These are phyloP conservation scores for Butyriboletus appendiculatus DNA, from an alignment of 1,284 basidiomycete species.

Conservation along the genomic window DNA sequence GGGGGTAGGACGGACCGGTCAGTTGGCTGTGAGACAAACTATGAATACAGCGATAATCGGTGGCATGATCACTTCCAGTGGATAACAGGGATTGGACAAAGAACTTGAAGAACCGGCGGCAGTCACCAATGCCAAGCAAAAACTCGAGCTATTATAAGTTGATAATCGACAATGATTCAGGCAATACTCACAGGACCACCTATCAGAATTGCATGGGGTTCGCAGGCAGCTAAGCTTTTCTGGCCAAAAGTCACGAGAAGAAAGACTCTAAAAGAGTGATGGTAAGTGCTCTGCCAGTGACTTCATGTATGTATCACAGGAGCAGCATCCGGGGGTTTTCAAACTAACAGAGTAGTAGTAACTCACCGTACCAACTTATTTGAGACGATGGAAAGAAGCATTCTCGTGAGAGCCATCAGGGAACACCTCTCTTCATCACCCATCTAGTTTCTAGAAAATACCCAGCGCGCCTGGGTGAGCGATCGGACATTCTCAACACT, in stretches of 20 bases:
- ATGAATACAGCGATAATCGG: too few relatives aligned
- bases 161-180: neutral
- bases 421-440: neutral
- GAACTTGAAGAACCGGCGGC: neutral
- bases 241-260: neutral
- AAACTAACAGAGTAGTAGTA: too few relatives aligned
- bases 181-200: neutral
- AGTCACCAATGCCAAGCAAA: neutral
- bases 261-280: too few relatives aligned
- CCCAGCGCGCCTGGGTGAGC: neutral
- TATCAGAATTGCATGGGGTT: neutral
- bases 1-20: neutral
- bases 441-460: neutral
- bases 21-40: neutral
- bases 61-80: too few relatives aligned
- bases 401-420: neutral
- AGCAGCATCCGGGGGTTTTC: neutral
- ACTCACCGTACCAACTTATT: neutral
- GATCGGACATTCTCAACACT: neutral
- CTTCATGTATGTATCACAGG: neutral
- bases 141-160: neutral
- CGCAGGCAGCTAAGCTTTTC: neutral
- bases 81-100: neutral
- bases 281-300: too few relatives aligned
- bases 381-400: neutral